A percentile compares a stretch with the other conserved stretches of the same genome.
phyloP scores from a whole-genome alignment of 2,329 filamentous ascomycete genomes.

The Diaporthe sp. region DNA sequence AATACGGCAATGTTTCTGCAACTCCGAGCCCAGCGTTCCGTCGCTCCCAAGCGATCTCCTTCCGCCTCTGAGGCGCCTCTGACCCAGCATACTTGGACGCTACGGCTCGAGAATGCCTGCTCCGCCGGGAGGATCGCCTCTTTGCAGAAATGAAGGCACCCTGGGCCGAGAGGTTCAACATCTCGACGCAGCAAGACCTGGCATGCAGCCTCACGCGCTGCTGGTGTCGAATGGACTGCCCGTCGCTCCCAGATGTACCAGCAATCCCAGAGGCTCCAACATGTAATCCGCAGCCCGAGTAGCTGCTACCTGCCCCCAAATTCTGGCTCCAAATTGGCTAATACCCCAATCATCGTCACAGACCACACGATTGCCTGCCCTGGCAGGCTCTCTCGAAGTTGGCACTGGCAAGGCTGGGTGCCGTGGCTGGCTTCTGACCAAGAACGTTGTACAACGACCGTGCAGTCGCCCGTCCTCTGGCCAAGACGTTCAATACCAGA shows the following conservation, averaged over 20 bases:
- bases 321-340: neutral
- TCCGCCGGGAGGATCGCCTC: neutral
- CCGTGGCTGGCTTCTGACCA: neutral
- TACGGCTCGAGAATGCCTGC: slow-evolving; percentile 26
- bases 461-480: neutral
- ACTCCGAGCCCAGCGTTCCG: slow-evolving; percentile 1
- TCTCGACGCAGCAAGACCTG: neutral
- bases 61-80: slow-evolving; percentile 24
- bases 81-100: neutral
- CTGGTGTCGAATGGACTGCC: neutral
- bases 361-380: neutral
- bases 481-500: neutral
- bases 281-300: slow-evolving; percentile 12
- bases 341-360: neutral
- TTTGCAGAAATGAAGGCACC: neutral
- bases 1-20: slow-evolving; percentile 26
- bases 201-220: neutral
- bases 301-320: neutral
- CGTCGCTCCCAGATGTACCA: neutral
- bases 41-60: slow-evolving; percentile 18
- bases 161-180: neutral
- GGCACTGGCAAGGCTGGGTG: neutral
- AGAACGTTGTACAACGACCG: neutral
- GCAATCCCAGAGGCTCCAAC: neutral
- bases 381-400: neutral